phyloP scores from a whole-genome alignment of 169 alveolate genomes.

The Eimeria necatrix region DNA sequence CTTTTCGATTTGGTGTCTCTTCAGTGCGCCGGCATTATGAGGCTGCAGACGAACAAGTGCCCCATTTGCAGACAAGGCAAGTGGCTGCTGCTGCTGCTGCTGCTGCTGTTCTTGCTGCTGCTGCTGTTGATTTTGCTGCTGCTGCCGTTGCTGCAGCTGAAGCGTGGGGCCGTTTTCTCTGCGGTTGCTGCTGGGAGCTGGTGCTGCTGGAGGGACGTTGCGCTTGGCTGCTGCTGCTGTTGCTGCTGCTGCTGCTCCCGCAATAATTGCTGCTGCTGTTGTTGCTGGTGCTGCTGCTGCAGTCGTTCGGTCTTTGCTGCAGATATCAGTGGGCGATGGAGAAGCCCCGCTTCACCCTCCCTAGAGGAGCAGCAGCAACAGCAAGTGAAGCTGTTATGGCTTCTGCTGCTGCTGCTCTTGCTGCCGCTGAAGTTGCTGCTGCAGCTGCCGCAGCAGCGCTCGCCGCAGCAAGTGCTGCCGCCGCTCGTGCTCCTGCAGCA shows the following conservation, averaged over 20 bases:
- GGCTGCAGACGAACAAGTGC: conserved; percentile 87
- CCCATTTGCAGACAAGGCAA: conserved; percentile 88
- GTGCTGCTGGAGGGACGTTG: background rate
- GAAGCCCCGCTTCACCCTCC: too few species aligned
- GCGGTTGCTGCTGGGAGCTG: background rate
- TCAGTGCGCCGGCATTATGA: conserved; percentile 87
- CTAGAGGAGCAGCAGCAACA: too few species aligned
- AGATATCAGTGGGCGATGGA: conserved; percentile 15
- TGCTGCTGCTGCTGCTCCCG: conserved; percentile 55
- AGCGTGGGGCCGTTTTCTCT: background rate
- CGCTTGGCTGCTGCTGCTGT: background rate
- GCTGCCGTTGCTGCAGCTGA: background rate
- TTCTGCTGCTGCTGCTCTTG: background rate
- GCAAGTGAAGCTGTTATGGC: too few species aligned
- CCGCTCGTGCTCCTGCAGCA: background rate
- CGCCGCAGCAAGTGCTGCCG: background rate
- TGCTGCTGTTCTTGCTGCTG: background rate
- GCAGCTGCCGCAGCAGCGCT: background rate
- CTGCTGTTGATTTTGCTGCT: background rate
- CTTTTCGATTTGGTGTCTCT: background rate
- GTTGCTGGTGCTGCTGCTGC: conserved; percentile 43
- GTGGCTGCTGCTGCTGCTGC: conserved; percentile 3
- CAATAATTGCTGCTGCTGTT: too few species aligned
- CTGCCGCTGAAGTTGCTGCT: background rate
- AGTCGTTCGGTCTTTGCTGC: conserved; percentile 33